A percentile compares a stretch with the other conserved stretches of the same genome.
These are phyloP conservation scores for Lineolata rhizophorae DNA, from an alignment of 495 filamentous ascomycete species.

Conservation along the genomic window DNA sequence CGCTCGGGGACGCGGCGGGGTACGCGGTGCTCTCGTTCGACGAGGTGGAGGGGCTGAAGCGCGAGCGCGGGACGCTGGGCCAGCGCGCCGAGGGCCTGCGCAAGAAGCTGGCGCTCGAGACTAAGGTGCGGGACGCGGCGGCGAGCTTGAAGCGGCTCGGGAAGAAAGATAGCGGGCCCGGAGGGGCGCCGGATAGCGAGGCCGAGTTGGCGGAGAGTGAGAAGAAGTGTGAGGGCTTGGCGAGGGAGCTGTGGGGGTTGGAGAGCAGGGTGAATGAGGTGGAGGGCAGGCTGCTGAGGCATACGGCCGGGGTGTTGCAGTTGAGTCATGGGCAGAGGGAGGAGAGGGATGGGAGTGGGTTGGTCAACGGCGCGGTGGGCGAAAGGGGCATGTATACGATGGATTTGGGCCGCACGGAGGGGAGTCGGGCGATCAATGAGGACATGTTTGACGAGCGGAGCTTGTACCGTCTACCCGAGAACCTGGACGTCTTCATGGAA, in stretches of 20 bases:
- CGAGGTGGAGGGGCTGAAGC: constrained; percentile 80
- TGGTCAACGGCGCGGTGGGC: constrained; percentile 1
- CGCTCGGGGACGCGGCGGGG: constrained; percentile 61
- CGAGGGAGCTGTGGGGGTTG: constrained; percentile 53
- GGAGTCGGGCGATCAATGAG: constrained; percentile 23
- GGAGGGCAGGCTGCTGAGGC: constrained; percentile 54
- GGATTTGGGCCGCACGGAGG: too few relatives aligned
- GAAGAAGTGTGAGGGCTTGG: constrained; percentile 67
- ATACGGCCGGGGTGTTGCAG: constrained; percentile 79
- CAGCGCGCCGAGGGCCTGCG: constrained; percentile 58
- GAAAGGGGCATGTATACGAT: too few relatives aligned
- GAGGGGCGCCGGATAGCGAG: constrained; percentile 28
- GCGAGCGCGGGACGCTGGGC: constrained; percentile 44
- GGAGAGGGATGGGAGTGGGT: constrained; percentile 20
- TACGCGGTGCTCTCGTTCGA: constrained; percentile 76
- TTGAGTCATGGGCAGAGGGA: constrained; percentile 50
- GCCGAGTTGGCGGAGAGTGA: constrained; percentile 53
- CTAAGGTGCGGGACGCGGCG: constrained; percentile 83
- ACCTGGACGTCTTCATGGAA: constrained; percentile 27
- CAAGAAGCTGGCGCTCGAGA: constrained; percentile 72
- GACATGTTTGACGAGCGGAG: constrained; percentile 60
- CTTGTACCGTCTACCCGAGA: constrained; percentile 51
- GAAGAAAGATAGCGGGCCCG: constrained; percentile 23
- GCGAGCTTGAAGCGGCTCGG: constrained; percentile 63
- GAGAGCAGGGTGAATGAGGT: constrained; percentile 52